Evolutionary conservation across 2,329 filamentous ascomycete species (phyloP).

Genomic region (Sporothrix globosa): DNA sequence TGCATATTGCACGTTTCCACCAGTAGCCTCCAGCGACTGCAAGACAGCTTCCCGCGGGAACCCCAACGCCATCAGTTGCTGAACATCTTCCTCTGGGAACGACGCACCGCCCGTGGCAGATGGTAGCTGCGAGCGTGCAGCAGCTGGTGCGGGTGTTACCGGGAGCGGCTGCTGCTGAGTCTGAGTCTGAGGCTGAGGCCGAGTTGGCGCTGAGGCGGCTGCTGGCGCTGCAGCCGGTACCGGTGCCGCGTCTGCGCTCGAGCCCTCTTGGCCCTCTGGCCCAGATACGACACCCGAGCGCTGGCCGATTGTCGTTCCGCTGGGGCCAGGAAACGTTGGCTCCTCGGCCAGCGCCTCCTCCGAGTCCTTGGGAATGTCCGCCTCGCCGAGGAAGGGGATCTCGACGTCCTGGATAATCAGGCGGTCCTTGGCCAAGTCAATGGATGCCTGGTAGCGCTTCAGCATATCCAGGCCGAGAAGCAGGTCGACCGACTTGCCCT

Average conservation of each 20-base stretch:
- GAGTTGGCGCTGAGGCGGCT: not conserved
- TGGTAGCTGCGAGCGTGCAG: constrained; percentile 35
- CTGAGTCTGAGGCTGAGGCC: not conserved
- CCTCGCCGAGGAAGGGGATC: constrained; percentile 87
- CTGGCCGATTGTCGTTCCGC: constrained; percentile 85
- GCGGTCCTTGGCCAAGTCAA: constrained; percentile 82
- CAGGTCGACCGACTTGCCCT: constrained; percentile 93
- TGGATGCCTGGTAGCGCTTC: constrained; percentile 89
- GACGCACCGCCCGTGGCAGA: constrained; percentile 39
- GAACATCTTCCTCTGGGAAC: constrained; percentile 68
- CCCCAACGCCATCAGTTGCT: constrained; percentile 75
- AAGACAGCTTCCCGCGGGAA: constrained; percentile 76
- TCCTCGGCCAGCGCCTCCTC: constrained; percentile 76
- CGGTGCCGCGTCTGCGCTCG: not conserved
- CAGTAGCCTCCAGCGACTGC: constrained; percentile 77
- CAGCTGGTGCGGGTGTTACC: constrained; percentile 36
- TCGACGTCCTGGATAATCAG: constrained; percentile 87
- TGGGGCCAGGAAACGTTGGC: constrained; percentile 80
- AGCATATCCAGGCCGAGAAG: constrained; percentile 95
- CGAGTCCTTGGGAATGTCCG: constrained; percentile 85
- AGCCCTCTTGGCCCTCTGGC: constrained; percentile 41
- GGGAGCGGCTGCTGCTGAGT: constrained; percentile 15
- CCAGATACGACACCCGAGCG: constrained; percentile 75
- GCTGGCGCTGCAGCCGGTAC: not conserved
- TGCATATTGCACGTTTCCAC: constrained; percentile 86